phyloP scores from a whole-genome alignment of 306 rosid species.

The Pterocarpus macrocarpus region DNA sequence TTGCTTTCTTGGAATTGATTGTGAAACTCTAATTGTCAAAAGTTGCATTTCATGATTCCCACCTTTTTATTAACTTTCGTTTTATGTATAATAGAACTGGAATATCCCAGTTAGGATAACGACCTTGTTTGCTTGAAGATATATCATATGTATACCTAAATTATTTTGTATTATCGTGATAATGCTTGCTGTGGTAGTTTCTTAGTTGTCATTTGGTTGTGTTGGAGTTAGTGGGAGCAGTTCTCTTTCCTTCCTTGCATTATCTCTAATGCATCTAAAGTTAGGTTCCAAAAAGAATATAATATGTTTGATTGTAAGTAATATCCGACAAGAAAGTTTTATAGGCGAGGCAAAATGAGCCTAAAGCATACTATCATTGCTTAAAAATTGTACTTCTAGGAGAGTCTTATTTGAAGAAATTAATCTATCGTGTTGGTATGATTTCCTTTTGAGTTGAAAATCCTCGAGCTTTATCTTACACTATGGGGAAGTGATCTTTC shows the following conservation, averaged over 20 bases:
- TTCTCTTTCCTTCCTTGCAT: conserved; percentile 13
- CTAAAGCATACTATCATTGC: background rate
- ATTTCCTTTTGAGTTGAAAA: too few relatives aligned
- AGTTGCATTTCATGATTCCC: conserved; percentile 63
- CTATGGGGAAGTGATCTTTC: too few relatives aligned
- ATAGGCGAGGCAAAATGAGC: background rate
- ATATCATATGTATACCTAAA: conserved; percentile 48
- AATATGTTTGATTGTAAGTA: background rate
- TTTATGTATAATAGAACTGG: conserved; percentile 65
- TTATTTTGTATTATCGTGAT: conserved; percentile 47
- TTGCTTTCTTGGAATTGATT: conserved; percentile 61
- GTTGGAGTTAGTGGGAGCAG: background rate
- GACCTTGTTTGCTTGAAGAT: conserved; percentile 56
- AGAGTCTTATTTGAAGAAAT: background rate
- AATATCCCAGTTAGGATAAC: conserved; percentile 68
- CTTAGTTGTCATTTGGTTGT: conserved; percentile 20
- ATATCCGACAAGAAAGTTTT: too few relatives aligned
- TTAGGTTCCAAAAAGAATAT: background rate
- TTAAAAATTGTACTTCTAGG: background rate
- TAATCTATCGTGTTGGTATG: background rate
- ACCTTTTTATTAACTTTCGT: conserved; percentile 51
- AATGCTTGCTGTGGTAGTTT: conserved; percentile 32
- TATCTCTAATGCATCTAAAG: background rate
- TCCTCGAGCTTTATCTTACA: too few relatives aligned
- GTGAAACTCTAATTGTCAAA: conserved; percentile 66